These are phyloP conservation scores for Talaromyces sp. DNA, from an alignment of 2,329 filamentous ascomycete genomes.

Conservation along the genomic window DNA sequence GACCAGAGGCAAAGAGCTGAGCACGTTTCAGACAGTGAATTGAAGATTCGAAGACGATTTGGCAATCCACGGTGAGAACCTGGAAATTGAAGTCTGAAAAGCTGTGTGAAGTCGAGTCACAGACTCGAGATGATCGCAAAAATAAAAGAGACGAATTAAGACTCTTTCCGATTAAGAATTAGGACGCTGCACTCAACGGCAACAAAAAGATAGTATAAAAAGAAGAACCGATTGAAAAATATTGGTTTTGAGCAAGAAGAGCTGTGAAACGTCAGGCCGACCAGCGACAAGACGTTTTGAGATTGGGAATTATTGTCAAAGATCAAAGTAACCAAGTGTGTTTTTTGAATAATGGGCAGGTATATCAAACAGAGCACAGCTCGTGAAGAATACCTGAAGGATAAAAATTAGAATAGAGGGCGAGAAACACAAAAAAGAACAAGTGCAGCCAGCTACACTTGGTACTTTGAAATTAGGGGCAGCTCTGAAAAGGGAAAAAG, in stretches of 20 bases:
- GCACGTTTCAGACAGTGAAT: neutral
- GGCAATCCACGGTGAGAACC: neutral
- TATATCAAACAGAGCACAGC: conserved; percentile 15
- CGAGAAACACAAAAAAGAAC: conserved; percentile 42
- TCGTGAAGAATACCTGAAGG: conserved; percentile 8
- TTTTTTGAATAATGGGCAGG: neutral
- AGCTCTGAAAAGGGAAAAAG: conserved; percentile 40
- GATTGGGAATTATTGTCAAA: conserved; percentile 5
- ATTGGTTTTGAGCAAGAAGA: conserved; percentile 9
- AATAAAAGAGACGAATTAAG: neutral
- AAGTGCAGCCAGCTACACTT: conserved; percentile 36
- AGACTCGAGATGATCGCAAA: neutral
- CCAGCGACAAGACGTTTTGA: conserved; percentile 13
- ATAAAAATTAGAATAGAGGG: conserved; percentile 21
- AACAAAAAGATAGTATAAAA: conserved; percentile 2
- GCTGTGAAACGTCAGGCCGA: conserved; percentile 13
- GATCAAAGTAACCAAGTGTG: conserved; percentile 7
- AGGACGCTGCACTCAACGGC: neutral
- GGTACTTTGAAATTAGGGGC: conserved; percentile 40
- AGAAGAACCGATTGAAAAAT: neutral
- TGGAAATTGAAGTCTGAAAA: neutral
- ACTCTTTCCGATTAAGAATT: conserved; percentile 1
- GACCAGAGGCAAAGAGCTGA: neutral
- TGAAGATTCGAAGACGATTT: neutral
- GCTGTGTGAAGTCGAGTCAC: neutral